A percentile compares a stretch with the other conserved stretches of the same genome.
These are phyloP conservation scores for Penicillium olsonii DNA, from an alignment of 2,329 filamentous ascomycete species.

Conservation along the genomic window DNA sequence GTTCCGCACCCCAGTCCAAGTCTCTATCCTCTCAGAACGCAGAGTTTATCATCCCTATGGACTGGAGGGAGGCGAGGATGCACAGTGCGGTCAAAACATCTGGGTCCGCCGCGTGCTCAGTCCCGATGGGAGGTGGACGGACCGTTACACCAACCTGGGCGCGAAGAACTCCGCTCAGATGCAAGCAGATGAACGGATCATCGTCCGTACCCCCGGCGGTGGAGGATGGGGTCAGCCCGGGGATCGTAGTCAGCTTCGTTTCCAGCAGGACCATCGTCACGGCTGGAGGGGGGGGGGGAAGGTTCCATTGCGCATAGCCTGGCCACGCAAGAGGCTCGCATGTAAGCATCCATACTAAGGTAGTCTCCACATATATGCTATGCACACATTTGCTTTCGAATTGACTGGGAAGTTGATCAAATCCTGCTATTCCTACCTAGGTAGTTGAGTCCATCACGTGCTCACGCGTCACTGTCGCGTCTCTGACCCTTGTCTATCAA, in stretches of 20 bases:
- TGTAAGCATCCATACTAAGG: no score
- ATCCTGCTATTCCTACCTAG: no score
- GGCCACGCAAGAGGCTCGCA: constrained; percentile 54
- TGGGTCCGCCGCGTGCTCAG: constrained; percentile 60
- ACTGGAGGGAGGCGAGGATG: constrained; percentile 76
- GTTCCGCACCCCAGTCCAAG: constrained; percentile 75
- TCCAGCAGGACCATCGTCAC: constrained; percentile 59
- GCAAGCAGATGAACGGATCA: constrained; percentile 40
- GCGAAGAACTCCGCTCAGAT: constrained; percentile 35
- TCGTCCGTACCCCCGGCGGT: constrained; percentile 41
- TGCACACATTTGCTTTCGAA: no score
- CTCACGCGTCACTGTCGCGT: not conserved
- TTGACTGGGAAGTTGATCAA: no score
- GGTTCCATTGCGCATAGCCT: constrained; percentile 55
- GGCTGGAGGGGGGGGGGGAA: constrained; percentile 62
- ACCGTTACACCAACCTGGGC: constrained; percentile 30
- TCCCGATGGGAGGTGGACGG: constrained; percentile 18
- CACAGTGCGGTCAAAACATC: constrained; percentile 73
- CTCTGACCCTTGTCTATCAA: not conserved
- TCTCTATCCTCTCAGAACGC: constrained; percentile 73
- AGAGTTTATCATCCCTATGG: constrained; percentile 76
- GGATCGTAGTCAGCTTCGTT: constrained; percentile 53
- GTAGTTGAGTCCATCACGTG: no score
- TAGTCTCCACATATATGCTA: no score
- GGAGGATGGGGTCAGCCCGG: constrained; percentile 47